Evolutionary conservation across 2,329 filamentous ascomycete genomes (phyloP).

Genomic region (Tolypocladium amazonense): DNA sequence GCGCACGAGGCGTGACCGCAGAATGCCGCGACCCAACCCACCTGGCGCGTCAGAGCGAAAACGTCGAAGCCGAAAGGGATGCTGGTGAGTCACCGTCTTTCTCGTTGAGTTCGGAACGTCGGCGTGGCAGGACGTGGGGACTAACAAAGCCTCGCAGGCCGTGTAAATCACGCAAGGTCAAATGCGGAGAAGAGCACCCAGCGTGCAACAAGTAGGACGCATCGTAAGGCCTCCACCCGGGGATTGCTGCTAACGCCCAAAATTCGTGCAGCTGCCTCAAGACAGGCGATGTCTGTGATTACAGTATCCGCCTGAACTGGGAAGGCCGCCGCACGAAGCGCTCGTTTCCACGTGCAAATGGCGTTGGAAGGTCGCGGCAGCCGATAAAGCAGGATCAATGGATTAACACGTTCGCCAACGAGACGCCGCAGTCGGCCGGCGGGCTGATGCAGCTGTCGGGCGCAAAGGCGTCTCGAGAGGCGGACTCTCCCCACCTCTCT

Average conservation of each 20-base stretch:
- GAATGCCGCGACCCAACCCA: conserved; percentile 33
- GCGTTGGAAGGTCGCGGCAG: background rate
- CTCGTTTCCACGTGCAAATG: background rate
- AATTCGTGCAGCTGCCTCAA: conserved; percentile 44
- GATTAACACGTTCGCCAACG: background rate
- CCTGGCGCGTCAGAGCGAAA: conserved; percentile 32
- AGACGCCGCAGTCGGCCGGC: background rate
- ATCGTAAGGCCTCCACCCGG: background rate
- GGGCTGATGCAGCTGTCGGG: background rate
- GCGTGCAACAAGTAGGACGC: conserved; percentile 49
- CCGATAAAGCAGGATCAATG: background rate
- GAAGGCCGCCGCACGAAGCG: conserved; percentile 43
- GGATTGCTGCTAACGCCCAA: background rate
- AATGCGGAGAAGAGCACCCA: conserved; percentile 73
- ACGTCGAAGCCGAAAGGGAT: conserved; percentile 33
- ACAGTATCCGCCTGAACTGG: conserved; percentile 74
- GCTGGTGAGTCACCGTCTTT: conserved; percentile 24
- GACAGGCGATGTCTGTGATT: conserved; percentile 66
- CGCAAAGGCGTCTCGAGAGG: background rate
- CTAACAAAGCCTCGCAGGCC: conserved; percentile 39
- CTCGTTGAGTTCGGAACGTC: no score
- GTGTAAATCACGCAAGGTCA: conserved; percentile 62
- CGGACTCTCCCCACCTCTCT: background rate
- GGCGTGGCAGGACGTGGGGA: background rate
- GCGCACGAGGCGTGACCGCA: background rate